Base-by-base conservation (phyloP, 805 yeast genomes). In the Candida gorgasii region DNA sequence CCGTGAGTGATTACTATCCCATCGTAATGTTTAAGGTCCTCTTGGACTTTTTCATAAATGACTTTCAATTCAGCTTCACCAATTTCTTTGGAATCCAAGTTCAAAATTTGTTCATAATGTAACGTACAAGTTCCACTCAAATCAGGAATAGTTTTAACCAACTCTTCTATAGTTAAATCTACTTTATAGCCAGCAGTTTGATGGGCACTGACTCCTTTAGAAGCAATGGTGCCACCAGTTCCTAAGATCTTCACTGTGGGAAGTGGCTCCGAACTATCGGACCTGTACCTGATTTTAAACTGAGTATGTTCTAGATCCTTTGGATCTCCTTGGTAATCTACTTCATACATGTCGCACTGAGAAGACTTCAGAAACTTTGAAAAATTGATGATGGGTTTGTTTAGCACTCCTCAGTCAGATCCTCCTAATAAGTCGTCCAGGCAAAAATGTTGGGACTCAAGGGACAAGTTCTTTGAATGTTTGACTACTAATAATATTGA, bases 381-480 rank as follows among this genome's bases (percentile, higher is more conserved):
- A 20, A 12, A 22, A 9, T 22, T 22, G 8, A 13, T 15, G 14
- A 29, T 40, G 43, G 43, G 43, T 12, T 19, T 40, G 16, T 40
- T 40, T 22, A 31, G 23, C 13, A 31, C 26, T 31, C 15, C 19
- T 8, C 24, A 24, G 12, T 24, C 28, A 11, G 41, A 29, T 17
- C 74, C 81, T 4, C 85, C 85, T 26, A 79, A 79, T 57, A 80
- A 90, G 54, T 65, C 78, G 19, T 79, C 82, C 51, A 78, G 98
- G 50, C 75, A 79, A 57, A 69, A 72, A 46, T 92, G 99, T 68
- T 93, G 98, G 98, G 92, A 83, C 39, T 73, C 92, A 6, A 77
- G 99, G 46, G 99, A 92, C 56, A 53, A 54, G 30, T 89, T 77
- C 58, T 88, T 88, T 54, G 73, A 65, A 7, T 92, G 99, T 61